Conservation (phyloP, 2,329 filamentous ascomycete genomes). For the Fusarium sp. region DNA sequence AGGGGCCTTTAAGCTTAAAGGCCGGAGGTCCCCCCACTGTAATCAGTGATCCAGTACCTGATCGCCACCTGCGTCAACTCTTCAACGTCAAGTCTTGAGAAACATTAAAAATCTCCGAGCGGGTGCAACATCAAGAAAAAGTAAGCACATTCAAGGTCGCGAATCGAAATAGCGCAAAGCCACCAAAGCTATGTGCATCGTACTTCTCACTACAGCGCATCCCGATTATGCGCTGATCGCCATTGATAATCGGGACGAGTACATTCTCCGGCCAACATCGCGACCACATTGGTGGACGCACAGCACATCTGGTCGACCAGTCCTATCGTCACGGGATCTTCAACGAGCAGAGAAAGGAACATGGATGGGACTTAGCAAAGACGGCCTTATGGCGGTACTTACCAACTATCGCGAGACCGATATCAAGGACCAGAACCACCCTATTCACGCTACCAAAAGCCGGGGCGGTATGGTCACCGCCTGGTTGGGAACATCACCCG, state of each 20-base stretch:
- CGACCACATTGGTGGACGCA: constrained; percentile 76
- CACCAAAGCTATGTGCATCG: constrained; percentile 77
- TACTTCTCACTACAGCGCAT: constrained; percentile 81
- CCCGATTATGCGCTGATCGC: constrained; percentile 82
- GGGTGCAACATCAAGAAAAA: constrained; percentile 1
- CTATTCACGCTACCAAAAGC: constrained; percentile 69
- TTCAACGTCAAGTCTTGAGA: constrained; percentile 15
- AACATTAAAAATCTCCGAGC: constrained; percentile 13
- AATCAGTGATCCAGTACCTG: constrained; percentile 2
- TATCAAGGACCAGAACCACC: constrained; percentile 64
- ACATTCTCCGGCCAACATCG: constrained; percentile 75
- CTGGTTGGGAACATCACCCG: constrained; percentile 68
- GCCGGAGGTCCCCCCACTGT: constrained; percentile 23
- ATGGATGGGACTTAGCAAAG: constrained; percentile 75
- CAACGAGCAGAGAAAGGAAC: constrained; percentile 75
- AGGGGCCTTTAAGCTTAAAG: constrained; percentile 44
- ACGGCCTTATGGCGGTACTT: constrained; percentile 73
- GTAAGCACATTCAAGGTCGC: no score
- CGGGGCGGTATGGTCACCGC: constrained; percentile 76
- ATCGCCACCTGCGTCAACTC: constrained; percentile 31
- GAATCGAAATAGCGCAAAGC: constrained; percentile 3
- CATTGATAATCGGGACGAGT: constrained; percentile 85
- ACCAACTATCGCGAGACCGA: constrained; percentile 76
- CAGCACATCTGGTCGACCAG: constrained; percentile 57
- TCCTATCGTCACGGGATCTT: constrained; percentile 74